Evolutionary conservation across 2,329 filamentous ascomycete species (phyloP), one percentile per base, ranked within the genome.

Genomic region (Dactylonectria macrodidyma): DNA sequence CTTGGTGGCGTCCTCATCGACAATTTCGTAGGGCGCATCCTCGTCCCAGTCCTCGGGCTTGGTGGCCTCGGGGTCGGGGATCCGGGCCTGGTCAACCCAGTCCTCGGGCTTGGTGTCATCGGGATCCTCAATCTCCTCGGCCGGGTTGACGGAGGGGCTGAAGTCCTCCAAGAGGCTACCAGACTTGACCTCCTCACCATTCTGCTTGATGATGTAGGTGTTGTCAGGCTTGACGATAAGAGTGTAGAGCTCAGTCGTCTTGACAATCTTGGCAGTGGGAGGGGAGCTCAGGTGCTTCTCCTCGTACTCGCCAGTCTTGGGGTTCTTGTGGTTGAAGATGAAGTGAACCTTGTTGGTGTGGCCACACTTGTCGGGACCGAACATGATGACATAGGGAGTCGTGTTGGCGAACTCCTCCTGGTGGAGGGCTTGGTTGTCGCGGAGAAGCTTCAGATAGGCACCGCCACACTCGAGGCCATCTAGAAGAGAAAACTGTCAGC

Each of bases 291-390:
- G 89, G 86, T 99, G 96, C 92, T 99, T 99, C 93, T 99, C 96
- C 90, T 99, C 95, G 80, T 99, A 99, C 85, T 98, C 94, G 87
- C 95, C 95, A 54, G 95, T 98, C 93, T 97, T 98, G 81, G 96
- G 96, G 91, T 98, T 99, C 93, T 98, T 99, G 93, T 99, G 96
- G 86, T 97, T 96, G 91, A 99, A 97, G 84, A 99, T 99, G 87
- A 99, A 97, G 84, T 91, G 89, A 60, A 97, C 93, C 92, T 98
- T 98, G 92, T 99, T 99, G 84, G 94, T 98, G 82, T 94, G 90
- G 83, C 96, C 96, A 83, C 96, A 99, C 92, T 98, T 98, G 88
- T 99, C 96, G 77, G 96, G 96, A 76, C 96, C 96, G 82, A 99
- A 99, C 96, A 99, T 99, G 89, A 99, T 97, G 76, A 99, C 93